Conservation (phyloP, 2,329 filamentous ascomycete species). For the Fusarium neocosmosporiellum region DNA sequence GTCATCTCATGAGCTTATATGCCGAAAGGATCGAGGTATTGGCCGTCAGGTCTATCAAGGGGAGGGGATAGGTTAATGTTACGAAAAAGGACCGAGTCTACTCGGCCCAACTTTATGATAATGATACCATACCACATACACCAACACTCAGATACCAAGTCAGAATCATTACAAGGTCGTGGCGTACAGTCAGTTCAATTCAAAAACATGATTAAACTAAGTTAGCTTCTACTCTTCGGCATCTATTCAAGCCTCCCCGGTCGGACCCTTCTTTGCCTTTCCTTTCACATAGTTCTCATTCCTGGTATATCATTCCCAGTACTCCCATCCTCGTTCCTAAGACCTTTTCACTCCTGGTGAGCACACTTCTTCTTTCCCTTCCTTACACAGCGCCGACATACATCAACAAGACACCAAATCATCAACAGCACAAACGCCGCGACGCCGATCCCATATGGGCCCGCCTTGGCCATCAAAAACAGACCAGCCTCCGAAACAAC, state of each 20-base stretch:
- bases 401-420: slow-evolving; percentile 1
- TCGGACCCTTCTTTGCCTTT: neutral
- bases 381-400: neutral
- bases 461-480: neutral
- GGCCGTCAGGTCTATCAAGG: slow-evolving; percentile 67
- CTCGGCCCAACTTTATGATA: neutral
- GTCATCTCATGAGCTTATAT: slow-evolving; percentile 85
- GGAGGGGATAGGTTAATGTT: slow-evolving; percentile 21
- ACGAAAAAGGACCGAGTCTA: slow-evolving; percentile 1
- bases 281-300: neutral
- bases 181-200: neutral
- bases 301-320: slow-evolving; percentile 17
- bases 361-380: neutral
- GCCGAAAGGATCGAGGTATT: slow-evolving; percentile 76
- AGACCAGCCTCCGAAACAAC: neutral
- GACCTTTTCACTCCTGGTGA: neutral
- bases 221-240: neutral
- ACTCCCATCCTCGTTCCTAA: neutral
- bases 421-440: slow-evolving; percentile 24
- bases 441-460: slow-evolving; percentile 1
- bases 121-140: slow-evolving; percentile 14
- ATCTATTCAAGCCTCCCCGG: neutral
- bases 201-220: neutral
- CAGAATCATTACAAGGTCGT: neutral
- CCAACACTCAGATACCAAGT: neutral